Evolutionary conservation across 805 yeast species (phyloP).

Genomic region (Zygosaccharomyces bisporus): DNA sequence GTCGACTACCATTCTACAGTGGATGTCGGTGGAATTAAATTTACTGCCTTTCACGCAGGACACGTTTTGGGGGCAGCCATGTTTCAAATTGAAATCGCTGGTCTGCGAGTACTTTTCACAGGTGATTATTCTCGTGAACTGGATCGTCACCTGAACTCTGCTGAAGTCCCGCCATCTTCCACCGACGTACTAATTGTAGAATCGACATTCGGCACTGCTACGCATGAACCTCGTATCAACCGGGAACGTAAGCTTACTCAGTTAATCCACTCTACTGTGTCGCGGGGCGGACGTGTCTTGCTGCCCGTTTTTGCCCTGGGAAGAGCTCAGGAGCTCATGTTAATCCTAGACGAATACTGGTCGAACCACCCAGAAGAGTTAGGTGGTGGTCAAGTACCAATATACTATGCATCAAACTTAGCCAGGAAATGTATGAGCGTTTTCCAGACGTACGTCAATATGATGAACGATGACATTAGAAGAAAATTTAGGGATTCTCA

Average conservation of each 20-base stretch:
- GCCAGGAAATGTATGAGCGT: constrained; percentile 97
- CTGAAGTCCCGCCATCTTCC: constrained; percentile 83
- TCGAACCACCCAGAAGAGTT: constrained; percentile 75
- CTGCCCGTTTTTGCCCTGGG: constrained; percentile 96
- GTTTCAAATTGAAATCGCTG: constrained; percentile 94
- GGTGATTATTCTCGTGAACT: constrained; percentile 97
- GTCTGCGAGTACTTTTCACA: constrained; percentile 80
- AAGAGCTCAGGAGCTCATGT: constrained; percentile 87
- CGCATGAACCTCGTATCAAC: constrained; percentile 85
- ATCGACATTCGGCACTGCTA: constrained; percentile 96
- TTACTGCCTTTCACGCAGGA: constrained; percentile 99
- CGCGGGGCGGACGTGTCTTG: constrained; percentile 86
- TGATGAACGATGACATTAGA: constrained; percentile 93
- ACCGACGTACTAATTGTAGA: constrained; percentile 93
- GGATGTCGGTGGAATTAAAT: constrained; percentile 89
- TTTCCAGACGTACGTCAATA: constrained; percentile 90
- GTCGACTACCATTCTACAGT: constrained; percentile 93
- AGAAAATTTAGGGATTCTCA: constrained; percentile 70
- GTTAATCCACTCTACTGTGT: constrained; percentile 75
- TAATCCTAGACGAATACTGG: constrained; percentile 96
- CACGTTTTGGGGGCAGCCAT: constrained; percentile 98
- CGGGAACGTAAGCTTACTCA: constrained; percentile 80
- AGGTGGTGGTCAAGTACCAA: constrained; percentile 53
- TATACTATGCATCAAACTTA: constrained; percentile 87
- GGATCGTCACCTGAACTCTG: constrained; percentile 90